A percentile compares a stretch with the other conserved stretches of the same genome.
Evolutionary conservation across 1,139 yeast species (phyloP).

Genomic region (Magnusiomyces suaveolens): DNA sequence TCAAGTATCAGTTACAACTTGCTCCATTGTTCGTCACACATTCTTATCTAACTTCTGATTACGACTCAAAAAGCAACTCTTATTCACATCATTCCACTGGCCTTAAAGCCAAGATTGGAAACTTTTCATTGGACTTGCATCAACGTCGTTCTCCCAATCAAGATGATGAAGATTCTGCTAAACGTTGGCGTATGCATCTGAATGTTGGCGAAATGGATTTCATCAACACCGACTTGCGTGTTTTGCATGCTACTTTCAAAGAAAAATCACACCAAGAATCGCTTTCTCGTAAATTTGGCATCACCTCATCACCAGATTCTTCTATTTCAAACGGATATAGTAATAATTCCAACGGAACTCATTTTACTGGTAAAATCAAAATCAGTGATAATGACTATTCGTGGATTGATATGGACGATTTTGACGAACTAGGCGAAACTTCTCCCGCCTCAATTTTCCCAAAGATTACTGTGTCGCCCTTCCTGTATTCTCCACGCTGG

Average conservation of each 20-base stretch:
- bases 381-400: slow-evolving; percentile 41
- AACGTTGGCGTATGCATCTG: slow-evolving; percentile 58
- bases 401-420: slow-evolving; percentile 82
- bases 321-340: slow-evolving; percentile 16
- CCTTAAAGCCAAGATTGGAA: slow-evolving; percentile 57
- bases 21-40: slow-evolving; percentile 70
- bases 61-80: slow-evolving; percentile 36
- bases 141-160: slow-evolving; percentile 62
- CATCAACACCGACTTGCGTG: slow-evolving; percentile 60
- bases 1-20: slow-evolving; percentile 67
- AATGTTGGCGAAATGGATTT: slow-evolving; percentile 69
- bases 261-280: slow-evolving; percentile 45
- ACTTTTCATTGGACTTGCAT: slow-evolving; percentile 69
- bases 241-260: slow-evolving; percentile 56
- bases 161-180: slow-evolving; percentile 43
- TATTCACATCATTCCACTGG: slow-evolving; percentile 61
- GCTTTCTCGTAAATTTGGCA: slow-evolving; percentile 34
- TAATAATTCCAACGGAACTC: slow-evolving; percentile 13
- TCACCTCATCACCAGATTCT: slow-evolving; percentile 17
- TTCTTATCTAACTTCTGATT: slow-evolving; percentile 49
- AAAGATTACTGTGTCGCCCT: slow-evolving; percentile 48
- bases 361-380: slow-evolving; percentile 30
- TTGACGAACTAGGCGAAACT: slow-evolving; percentile 49
- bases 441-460: slow-evolving; percentile 43
- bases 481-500: slow-evolving; percentile 66